A percentile compares a stretch with the other conserved stretches of the same genome.
Conservation (phyloP, 768 basidiomycete genomes). For the Strobilomyces confusus region DNA sequence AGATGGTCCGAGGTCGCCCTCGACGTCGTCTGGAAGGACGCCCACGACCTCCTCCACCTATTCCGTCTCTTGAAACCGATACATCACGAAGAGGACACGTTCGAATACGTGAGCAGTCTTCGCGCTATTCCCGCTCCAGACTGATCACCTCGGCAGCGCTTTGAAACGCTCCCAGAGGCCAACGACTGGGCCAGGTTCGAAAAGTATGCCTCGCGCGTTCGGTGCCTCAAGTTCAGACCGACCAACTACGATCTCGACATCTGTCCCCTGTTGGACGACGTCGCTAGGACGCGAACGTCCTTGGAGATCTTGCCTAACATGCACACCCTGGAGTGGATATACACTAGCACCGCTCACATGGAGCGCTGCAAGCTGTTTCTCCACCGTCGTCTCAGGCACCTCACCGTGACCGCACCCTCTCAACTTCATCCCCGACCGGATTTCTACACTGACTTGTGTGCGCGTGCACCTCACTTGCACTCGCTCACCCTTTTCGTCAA, state of each 20-base stretch:
- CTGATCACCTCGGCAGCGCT: conserved; percentile 32
- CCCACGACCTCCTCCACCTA: conserved; percentile 42
- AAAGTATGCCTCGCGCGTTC: conserved; percentile 50
- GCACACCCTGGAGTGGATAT: conserved; percentile 47
- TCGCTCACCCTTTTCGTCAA: conserved; percentile 44
- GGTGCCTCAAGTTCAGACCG: conserved; percentile 29
- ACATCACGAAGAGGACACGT: conserved; percentile 9
- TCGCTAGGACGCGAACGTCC: conserved; percentile 51
- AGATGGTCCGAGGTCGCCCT: conserved; percentile 56
- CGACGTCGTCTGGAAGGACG: conserved; percentile 55
- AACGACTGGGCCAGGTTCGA: conserved; percentile 55
- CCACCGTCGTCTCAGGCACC: conserved; percentile 45
- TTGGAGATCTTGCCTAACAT: conserved; percentile 54
- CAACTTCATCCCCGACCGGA: conserved; percentile 6
- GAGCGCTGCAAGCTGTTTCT: conserved; percentile 51
- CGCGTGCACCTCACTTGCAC: conserved; percentile 50
- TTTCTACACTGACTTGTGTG: conserved; percentile 37
- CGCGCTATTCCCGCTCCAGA: not conserved
- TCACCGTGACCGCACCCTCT: conserved; percentile 31
- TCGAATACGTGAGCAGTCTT: conserved; percentile 21
- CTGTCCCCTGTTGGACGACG: conserved; percentile 39
- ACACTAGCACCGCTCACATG: conserved; percentile 21
- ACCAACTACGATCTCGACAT: conserved; percentile 16
- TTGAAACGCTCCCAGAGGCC: conserved; percentile 39
- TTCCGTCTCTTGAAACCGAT: conserved; percentile 50